phyloP scores from a whole-genome alignment of 768 basidiomycete species.

The Tubosaeta brunneosetosa region DNA sequence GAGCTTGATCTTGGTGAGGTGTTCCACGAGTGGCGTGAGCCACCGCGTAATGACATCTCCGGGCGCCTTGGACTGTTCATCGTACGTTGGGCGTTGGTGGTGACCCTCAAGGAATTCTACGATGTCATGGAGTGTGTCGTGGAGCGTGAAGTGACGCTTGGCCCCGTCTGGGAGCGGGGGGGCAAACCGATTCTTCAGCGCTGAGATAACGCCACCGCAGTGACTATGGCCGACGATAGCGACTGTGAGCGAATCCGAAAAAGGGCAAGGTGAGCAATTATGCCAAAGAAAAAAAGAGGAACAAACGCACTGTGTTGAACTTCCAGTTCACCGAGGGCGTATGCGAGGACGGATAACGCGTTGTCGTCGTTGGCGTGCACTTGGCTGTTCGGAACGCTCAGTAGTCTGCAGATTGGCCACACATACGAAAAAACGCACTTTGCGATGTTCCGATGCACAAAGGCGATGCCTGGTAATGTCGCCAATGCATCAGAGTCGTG shows the following conservation, averaged over 20 bases:
- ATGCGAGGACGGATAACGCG: background rate
- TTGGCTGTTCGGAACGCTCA: background rate
- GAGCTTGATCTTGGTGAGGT: slow-evolving; percentile 40
- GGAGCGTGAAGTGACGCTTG: too few species aligned
- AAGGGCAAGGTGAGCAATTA: background rate
- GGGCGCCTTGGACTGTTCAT: slow-evolving; percentile 25
- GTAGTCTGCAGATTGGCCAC: too few species aligned
- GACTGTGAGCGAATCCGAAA: slow-evolving; percentile 38
- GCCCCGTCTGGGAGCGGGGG: too few species aligned
- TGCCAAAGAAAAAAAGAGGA: background rate
- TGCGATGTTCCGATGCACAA: background rate
- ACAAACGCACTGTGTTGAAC: slow-evolving; percentile 51
- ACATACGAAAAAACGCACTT: background rate
- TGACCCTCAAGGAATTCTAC: slow-evolving; percentile 4
- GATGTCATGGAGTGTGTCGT: background rate
- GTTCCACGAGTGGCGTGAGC: slow-evolving; percentile 62
- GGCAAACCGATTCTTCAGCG: slow-evolving; percentile 3
- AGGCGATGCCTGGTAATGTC: background rate
- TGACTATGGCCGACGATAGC: slow-evolving; percentile 76
- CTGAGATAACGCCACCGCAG: slow-evolving; percentile 69
- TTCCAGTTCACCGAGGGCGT: background rate
- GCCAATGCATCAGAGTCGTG: background rate
- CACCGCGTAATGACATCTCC: slow-evolving; percentile 58
- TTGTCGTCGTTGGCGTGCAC: background rate
- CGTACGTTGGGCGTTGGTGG: slow-evolving; percentile 11